phyloP scores from a whole-genome alignment of 2,329 filamentous ascomycete genomes.

The Cercospora janseana region DNA sequence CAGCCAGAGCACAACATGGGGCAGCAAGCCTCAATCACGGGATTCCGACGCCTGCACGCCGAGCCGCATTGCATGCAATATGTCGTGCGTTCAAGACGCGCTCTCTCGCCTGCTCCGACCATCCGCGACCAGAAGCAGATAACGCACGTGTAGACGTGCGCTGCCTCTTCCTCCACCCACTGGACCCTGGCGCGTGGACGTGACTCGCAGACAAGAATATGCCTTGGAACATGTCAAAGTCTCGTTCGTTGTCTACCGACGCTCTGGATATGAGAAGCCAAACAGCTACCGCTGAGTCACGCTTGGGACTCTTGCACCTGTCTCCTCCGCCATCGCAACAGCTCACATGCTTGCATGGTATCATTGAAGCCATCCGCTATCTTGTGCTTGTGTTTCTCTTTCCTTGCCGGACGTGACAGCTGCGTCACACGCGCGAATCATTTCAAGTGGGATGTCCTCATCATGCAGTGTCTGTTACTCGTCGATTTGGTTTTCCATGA shows the following conservation, averaged over 20 bases:
- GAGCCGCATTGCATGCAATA: not conserved
- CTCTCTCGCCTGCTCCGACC: too few relatives aligned
- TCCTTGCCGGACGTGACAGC: not conserved
- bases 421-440: not conserved
- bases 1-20: not conserved
- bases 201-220: not conserved
- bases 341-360: too few relatives aligned
- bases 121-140: not conserved
- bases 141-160: too few relatives aligned
- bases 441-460: not conserved
- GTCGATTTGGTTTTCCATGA: too few relatives aligned
- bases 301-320: not conserved
- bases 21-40: constrained; percentile 1
- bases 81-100: too few relatives aligned
- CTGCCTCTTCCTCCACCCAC: too few relatives aligned
- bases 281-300: constrained; percentile 1
- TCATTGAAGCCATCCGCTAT: not conserved
- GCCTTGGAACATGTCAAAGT: not conserved
- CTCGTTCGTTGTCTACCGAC: not conserved
- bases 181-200: too few relatives aligned
- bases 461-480: too few relatives aligned
- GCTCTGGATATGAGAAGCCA: not conserved
- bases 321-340: too few relatives aligned
- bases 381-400: not conserved
- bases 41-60: not conserved